Evolutionary conservation across 139 green algal genomes (phyloP), one percentile per base, ranked within the genome.

Genomic region (Diplosphaera chodatii): DNA sequence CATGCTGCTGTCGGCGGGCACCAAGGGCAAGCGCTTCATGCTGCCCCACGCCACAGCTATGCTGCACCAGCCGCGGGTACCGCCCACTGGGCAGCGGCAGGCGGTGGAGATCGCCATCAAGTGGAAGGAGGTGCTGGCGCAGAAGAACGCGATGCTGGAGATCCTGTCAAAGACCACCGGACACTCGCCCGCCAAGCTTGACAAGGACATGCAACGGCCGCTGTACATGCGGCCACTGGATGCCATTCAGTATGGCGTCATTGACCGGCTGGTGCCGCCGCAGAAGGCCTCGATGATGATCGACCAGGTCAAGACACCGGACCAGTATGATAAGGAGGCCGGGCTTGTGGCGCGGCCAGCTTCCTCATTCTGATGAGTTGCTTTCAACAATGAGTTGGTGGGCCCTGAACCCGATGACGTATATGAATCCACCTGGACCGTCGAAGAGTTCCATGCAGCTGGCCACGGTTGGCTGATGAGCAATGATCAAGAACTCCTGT

Each of bases 101-200:
- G 92, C 92, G 32, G 86, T 94, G 63, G 95, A 99, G 77, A 88
- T 99, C 32, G 81, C 94, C 72, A 96, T 99, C 84, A 97, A 97
- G 80, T 98, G 93, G 90, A 82, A 85, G 16, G 95, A 99, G 82
- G 94, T 80, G 64, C 68, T 84, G 40, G 86, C 86, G 65, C 90
- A 93, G 78, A 94, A 97, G 84, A 84, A 93, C 28, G 89, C 89
- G 63, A 80, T 94, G 69, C 78, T 98, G 64, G 77, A 87, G 56
- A 95, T 94, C 72, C 72, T 97, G 48, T 88, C 77, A 31, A 74
- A 88, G 25, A 90, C 82, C n/a, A 98, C 93, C 6, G 94, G 92
- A 0, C 91, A 97, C 81, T 83, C 84, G 0, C 69, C 91, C 20
- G 87, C 95, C 31, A 97, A 98, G 84, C 88, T 99, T 37, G 93